A percentile compares a stretch with the other conserved stretches of the same genome.
These are phyloP conservation scores for Zygnema cylindricum DNA, from an alignment of 139 green algal genomes.

Conservation along the genomic window DNA sequence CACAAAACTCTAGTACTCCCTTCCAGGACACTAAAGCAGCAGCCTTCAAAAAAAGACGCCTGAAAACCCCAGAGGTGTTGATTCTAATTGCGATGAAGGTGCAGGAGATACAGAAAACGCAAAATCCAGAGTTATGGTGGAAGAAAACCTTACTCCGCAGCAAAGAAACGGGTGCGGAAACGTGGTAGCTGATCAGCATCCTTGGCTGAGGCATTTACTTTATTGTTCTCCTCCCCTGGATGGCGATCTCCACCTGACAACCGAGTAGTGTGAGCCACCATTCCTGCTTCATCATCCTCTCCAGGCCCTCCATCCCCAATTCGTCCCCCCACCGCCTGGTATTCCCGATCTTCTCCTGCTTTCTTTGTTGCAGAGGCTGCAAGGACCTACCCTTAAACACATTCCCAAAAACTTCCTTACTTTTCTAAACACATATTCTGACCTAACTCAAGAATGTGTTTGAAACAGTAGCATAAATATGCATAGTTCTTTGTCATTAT, in stretches of 20 bases:
- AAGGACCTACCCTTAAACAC: constrained; percentile 23
- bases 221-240: constrained; percentile 12
- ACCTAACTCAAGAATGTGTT: not conserved
- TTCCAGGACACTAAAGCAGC: no score
- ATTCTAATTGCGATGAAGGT: no score
- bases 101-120: not conserved
- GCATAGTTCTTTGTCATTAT: no score
- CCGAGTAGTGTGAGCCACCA: constrained; percentile 67
- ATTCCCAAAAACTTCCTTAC: not conserved
- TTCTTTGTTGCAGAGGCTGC: constrained; percentile 33
- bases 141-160: constrained; percentile 59
- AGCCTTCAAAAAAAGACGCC: no score
- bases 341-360: constrained; percentile 30
- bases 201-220: constrained; percentile 64
- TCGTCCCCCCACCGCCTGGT: constrained; percentile 10
- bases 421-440: not conserved
- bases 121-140: not conserved
- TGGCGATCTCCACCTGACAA: constrained; percentile 38
- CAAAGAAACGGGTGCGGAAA: constrained; percentile 84
- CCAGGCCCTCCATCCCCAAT: constrained; percentile 5
- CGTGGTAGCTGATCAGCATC: constrained; percentile 65
- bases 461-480: not conserved
- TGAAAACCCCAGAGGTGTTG: no score
- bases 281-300: constrained; percentile 47
- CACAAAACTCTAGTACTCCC: no score